Evolutionary conservation across 345 rosid genomes (phyloP).

Genomic region (Eutrema heterophyllum): DNA sequence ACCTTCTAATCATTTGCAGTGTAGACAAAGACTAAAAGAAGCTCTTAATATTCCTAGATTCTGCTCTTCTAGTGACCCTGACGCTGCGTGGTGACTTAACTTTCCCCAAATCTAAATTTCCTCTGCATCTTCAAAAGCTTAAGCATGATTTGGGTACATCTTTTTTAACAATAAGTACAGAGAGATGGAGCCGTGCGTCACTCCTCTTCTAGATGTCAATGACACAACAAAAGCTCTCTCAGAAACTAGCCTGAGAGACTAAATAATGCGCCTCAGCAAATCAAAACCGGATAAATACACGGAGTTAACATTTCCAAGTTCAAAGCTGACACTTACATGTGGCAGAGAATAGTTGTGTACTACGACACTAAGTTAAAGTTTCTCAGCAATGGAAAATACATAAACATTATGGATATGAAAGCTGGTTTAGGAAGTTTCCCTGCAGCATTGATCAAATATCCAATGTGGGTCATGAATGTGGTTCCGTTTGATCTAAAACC

Average conservation of each 20-base stretch:
- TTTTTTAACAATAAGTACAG: too few relatives aligned
- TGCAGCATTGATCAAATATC: conserved; percentile 46
- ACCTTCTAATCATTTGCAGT: too few relatives aligned
- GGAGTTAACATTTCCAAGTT: conserved; percentile 35
- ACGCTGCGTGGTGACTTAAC: too few relatives aligned
- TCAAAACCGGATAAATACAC: conserved; percentile 25
- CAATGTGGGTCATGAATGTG: conserved; percentile 78
- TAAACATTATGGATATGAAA: conserved; percentile 73
- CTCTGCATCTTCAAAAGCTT: too few relatives aligned
- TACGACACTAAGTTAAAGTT: conserved; percentile 44
- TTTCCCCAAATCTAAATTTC: too few relatives aligned
- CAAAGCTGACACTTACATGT: conserved; percentile 37
- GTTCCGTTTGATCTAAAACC: too few relatives aligned
- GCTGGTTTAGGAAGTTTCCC: conserved; percentile 70
- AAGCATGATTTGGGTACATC: too few relatives aligned
- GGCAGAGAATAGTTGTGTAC: conserved; percentile 41
- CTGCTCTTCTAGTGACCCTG: too few relatives aligned
- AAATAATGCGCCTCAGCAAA: conserved; percentile 37
- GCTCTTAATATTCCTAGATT: too few relatives aligned
- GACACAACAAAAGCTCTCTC: conserved; percentile 7
- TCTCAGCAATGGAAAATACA: conserved; percentile 37
- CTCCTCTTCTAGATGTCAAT: too few relatives aligned
- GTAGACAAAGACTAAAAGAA: too few relatives aligned
- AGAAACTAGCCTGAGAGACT: conserved; percentile 53
- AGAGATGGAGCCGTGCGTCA: too few relatives aligned